Percentiles rank a stretch among this genome's conserved stretches.
phyloP scores from a whole-genome alignment of 225 moss, liverwort and hornwort species.

The Neckera pumila region DNA sequence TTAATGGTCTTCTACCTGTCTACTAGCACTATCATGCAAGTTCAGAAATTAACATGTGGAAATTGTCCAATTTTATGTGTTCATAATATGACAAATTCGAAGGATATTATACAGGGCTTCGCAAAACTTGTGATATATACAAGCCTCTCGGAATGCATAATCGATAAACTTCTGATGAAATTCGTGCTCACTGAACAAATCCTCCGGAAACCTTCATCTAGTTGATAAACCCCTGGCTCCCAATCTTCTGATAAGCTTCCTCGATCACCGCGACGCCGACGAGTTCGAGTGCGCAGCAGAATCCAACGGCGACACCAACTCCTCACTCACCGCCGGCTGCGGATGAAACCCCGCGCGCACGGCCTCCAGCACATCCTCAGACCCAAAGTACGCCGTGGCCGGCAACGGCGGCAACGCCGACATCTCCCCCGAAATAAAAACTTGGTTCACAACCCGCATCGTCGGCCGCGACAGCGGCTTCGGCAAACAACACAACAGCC shows the following conservation, averaged over 20 bases:
- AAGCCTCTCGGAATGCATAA: not conserved
- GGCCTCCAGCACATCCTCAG: not conserved
- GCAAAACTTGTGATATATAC: not conserved
- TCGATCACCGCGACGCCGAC: not conserved
- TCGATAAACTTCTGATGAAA: not conserved
- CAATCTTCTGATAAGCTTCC: not conserved
- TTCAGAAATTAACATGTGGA: not conserved
- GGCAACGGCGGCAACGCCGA: not conserved
- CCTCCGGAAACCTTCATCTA: not conserved
- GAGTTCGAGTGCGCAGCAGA: not conserved
- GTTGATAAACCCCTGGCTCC: not conserved
- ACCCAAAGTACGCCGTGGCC: not conserved
- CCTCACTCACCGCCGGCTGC: not conserved
- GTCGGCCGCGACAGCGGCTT: not conserved
- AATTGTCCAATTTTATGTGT: not conserved
- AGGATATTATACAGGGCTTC: not conserved
- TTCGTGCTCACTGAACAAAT: not conserved
- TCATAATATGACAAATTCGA: not conserved
- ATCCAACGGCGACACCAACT: not conserved
- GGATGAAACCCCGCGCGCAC: not conserved
- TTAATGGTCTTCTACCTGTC: not conserved
- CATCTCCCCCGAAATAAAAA: not conserved
- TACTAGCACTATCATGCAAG: not conserved
- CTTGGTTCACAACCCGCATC: not conserved
- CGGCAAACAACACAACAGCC: not conserved